Percentiles rank a stretch among this genome's conserved stretches.
These are phyloP conservation scores for Trichoderma sp. DNA, from an alignment of 2,329 filamentous ascomycete genomes.

Conservation along the genomic window DNA sequence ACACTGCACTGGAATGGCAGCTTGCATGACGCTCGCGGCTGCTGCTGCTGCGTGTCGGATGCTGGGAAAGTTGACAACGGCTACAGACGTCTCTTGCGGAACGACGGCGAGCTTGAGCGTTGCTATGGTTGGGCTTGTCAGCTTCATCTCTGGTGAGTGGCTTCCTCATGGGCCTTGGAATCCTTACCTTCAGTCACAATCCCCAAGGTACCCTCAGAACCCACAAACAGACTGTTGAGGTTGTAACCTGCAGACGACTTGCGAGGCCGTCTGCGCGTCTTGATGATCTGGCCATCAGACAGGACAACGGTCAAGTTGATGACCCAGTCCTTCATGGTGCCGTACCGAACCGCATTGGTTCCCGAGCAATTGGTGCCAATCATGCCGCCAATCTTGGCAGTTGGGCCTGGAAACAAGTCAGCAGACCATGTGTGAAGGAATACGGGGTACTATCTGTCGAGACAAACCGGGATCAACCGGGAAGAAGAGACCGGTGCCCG, in stretches of 20 bases:
- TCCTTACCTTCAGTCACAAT: slow-evolving; percentile 70
- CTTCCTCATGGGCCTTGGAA: neutral
- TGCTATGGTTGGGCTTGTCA: slow-evolving; percentile 44
- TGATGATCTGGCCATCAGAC: slow-evolving; percentile 76
- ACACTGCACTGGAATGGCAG: slow-evolving; percentile 71
- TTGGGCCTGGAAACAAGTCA: slow-evolving; percentile 49
- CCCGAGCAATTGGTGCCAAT: slow-evolving; percentile 77
- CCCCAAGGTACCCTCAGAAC: slow-evolving; percentile 79
- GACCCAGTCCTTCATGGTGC: slow-evolving; percentile 88
- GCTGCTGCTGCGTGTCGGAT: slow-evolving; percentile 76
- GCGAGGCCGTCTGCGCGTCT: slow-evolving; percentile 73
- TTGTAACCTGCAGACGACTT: slow-evolving; percentile 86
- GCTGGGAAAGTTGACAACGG: slow-evolving; percentile 76
- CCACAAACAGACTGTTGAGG: slow-evolving; percentile 76
- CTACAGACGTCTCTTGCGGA: slow-evolving; percentile 75
- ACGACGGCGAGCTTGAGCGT: slow-evolving; percentile 79
- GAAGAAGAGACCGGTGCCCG: slow-evolving; percentile 80
- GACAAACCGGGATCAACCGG: slow-evolving; percentile 78
- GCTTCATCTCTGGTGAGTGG: neutral
- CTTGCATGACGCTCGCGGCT: slow-evolving; percentile 74
- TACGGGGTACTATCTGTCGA: neutral
- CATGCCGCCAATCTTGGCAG: slow-evolving; percentile 80
- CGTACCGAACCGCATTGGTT: slow-evolving; percentile 79
- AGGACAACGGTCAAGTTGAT: slow-evolving; percentile 81
- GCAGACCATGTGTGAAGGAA: no score